Percentiles rank a stretch among this genome's conserved stretches.
Conservation (phyloP, 1,284 basidiomycete species). For the Laetiporus sulphureus region DNA sequence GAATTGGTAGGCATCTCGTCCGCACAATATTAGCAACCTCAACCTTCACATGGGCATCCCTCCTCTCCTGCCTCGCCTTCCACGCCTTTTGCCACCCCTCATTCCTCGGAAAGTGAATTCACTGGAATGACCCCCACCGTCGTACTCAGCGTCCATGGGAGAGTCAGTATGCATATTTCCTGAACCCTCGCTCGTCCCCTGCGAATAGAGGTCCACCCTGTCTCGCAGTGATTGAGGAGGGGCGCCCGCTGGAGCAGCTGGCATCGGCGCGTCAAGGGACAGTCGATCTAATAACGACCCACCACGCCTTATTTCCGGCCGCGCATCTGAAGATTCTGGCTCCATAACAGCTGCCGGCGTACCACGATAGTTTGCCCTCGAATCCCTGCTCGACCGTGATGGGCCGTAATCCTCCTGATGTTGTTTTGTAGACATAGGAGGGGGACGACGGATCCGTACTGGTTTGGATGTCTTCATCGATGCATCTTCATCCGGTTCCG, state of each 20-base stretch:
- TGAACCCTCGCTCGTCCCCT: conserved; percentile 34
- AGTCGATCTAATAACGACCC: conserved; percentile 33
- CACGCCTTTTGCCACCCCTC: conserved; percentile 6
- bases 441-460: conserved; percentile 11
- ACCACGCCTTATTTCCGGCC: conserved; percentile 26
- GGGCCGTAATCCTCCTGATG: too few species aligned
- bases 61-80: conserved; percentile 6
- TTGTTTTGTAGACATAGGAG: conserved; percentile 4
- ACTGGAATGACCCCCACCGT: not conserved
- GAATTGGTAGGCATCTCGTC: too few species aligned
- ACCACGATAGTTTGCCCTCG: too few species aligned
- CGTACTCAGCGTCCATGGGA: conserved; percentile 2
- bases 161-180: conserved; percentile 1
- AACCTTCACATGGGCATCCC: conserved; percentile 5
- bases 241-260: conserved; percentile 9
- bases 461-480: conserved; percentile 8
- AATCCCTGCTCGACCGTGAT: too few species aligned
- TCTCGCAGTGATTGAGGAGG: conserved; percentile 30
- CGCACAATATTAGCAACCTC: too few species aligned
- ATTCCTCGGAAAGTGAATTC: not conserved
- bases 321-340: too few species aligned
- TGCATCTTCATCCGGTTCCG: conserved; percentile 1
- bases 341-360: too few species aligned
- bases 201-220: conserved; percentile 32
- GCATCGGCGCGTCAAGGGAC: conserved; percentile 16